These are phyloP conservation scores for Spongospora subterranea DNA, from an alignment of 208 protist genomes.

Conservation along the genomic window DNA sequence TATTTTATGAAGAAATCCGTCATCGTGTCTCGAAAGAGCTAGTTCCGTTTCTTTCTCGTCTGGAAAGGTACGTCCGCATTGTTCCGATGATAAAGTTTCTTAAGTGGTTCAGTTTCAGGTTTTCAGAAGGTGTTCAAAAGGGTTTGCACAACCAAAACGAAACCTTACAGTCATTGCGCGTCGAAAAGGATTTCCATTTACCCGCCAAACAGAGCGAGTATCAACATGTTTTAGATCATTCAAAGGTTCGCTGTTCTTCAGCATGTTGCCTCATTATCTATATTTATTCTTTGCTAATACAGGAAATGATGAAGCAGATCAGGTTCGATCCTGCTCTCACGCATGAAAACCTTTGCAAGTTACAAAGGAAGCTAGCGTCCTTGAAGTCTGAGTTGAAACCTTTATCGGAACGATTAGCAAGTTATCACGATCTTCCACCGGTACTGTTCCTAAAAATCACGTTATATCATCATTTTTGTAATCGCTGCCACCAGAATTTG, in stretches of 20 bases:
- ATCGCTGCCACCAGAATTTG: slow-evolving; percentile 25
- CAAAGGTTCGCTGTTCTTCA: not conserved
- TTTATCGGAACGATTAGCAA: not conserved
- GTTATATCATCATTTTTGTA: not conserved
- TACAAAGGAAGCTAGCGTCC: not conserved
- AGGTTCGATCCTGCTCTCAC: not conserved
- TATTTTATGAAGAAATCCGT: not conserved
- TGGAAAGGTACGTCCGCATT: slow-evolving; percentile 1
- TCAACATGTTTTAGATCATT: not conserved
- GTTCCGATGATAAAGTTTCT: not conserved
- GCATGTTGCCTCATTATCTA: not conserved
- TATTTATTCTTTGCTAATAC: too few relatives aligned
- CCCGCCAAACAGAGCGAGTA: slow-evolving; percentile 20
- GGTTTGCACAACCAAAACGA: not conserved
- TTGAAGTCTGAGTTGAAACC: not conserved
- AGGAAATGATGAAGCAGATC: not conserved
- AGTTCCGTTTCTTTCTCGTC: slow-evolving; percentile 1
- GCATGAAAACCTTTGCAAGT: slow-evolving; percentile 3
- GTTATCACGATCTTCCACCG: slow-evolving; percentile 38
- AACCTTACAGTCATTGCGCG: not conserved
- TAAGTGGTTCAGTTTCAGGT: not conserved
- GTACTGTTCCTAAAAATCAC: not conserved
- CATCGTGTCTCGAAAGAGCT: not conserved
- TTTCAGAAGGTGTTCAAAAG: not conserved
- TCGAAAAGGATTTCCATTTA: slow-evolving; percentile 38